Evolutionary conservation across 208 protist species (phyloP).

Genomic region (Trypanosoma cruzi): DNA sequence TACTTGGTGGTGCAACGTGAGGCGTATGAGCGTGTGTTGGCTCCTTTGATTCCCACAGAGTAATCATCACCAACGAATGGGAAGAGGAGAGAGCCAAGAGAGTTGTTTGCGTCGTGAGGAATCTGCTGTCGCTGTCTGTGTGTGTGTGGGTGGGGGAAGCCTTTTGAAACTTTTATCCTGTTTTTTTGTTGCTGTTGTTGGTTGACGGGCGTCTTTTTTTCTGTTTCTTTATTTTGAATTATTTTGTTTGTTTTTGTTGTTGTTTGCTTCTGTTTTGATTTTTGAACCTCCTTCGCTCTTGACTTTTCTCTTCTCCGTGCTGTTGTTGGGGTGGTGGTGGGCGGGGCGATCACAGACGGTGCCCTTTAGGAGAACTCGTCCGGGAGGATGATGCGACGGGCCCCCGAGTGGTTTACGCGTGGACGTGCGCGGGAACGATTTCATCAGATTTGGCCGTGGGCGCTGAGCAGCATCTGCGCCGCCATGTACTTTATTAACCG

Average conservation of each 20-base stretch:
- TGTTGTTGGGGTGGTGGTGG: no score
- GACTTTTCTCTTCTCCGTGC: no score
- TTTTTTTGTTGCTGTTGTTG: conserved; percentile 20
- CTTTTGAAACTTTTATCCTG: no score
- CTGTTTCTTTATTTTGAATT: conserved; percentile 1
- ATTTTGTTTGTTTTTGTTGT: neutral
- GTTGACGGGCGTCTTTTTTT: conserved; percentile 21
- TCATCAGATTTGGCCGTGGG: conserved; percentile 90
- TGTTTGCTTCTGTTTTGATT: no score
- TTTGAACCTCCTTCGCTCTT: no score
- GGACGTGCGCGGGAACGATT: conserved; percentile 79
- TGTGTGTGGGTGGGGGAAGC: no score
- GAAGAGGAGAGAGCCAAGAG: no score
- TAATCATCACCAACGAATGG: neutral
- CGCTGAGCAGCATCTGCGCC: conserved; percentile 71
- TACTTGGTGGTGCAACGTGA: conserved; percentile 69
- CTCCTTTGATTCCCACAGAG: conserved; percentile 29
- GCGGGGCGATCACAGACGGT: neutral
- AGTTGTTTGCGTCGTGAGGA: neutral
- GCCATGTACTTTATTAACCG: conserved; percentile 85
- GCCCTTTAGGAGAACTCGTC: neutral
- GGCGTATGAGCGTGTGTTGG: conserved; percentile 66
- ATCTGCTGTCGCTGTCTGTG: no score
- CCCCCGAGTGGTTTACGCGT: conserved; percentile 85
- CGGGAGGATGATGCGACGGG: conserved; percentile 70